phyloP scores from a whole-genome alignment of 1,284 basidiomycete species.

The Malassezia equina region DNA sequence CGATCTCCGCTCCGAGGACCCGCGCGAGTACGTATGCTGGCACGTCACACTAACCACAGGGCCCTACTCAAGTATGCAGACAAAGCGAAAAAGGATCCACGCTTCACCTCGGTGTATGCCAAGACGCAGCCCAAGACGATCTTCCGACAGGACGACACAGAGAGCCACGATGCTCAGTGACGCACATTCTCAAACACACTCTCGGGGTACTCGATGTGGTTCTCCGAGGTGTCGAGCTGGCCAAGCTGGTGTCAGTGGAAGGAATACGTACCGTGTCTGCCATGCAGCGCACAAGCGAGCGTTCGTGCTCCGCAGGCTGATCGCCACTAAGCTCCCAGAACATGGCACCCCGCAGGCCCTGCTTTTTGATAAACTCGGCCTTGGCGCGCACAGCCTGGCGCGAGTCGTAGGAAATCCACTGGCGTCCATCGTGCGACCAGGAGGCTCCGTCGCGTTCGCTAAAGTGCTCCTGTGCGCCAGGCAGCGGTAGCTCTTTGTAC shows the following conservation, averaged over 20 bases:
- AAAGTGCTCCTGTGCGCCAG: conserved; percentile 59
- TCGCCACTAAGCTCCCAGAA: conserved; percentile 52
- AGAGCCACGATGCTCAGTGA: not conserved
- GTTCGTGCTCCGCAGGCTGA: conserved; percentile 18
- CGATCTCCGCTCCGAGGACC: conserved; percentile 54
- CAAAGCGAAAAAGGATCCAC: conserved; percentile 62
- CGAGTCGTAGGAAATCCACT: conserved; percentile 70
- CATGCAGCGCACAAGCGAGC: conserved; percentile 22
- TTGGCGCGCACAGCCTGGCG: conserved; percentile 62
- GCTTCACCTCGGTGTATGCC: conserved; percentile 67
- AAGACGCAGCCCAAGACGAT: conserved; percentile 33
- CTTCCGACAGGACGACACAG: conserved; percentile 16
- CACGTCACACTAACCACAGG: conserved; percentile 15
- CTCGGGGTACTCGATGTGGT: conserved; percentile 58
- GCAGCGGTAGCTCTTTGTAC: conserved; percentile 65
- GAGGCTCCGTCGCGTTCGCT: conserved; percentile 62
- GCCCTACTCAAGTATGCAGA: conserved; percentile 87
- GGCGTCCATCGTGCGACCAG: conserved; percentile 63
- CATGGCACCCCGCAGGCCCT: conserved; percentile 69
- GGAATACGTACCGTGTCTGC: conserved; percentile 10
- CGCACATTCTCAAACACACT: conserved; percentile 50
- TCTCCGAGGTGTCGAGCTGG: conserved; percentile 53
- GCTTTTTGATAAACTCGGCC: conserved; percentile 62
- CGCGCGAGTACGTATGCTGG: conserved; percentile 62
- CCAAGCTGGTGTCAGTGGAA: conserved; percentile 16